Conservation (phyloP, 257 asterid genomes). For the Przewalskia tangutica region DNA sequence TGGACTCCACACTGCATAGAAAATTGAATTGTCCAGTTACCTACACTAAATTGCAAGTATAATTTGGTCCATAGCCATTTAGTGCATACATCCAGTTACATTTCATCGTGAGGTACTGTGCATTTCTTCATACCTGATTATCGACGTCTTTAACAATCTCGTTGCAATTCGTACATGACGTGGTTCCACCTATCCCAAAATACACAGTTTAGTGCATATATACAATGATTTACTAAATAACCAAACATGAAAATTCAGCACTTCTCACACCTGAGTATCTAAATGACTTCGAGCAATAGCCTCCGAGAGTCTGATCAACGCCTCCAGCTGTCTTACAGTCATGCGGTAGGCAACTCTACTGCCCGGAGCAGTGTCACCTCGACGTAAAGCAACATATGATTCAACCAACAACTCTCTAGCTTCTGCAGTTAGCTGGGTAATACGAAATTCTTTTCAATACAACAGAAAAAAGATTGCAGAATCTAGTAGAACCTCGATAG, state of each 20-base stretch:
- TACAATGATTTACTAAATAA: background rate
- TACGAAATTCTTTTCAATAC: conserved; percentile 10
- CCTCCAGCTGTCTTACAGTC: conserved; percentile 98
- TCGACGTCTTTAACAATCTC: conserved; percentile 74
- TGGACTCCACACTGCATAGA: conserved; percentile 80
- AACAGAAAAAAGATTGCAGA: background rate
- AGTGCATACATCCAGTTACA: background rate
- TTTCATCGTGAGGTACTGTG: background rate
- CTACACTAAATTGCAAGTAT: background rate
- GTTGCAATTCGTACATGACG: conserved; percentile 67
- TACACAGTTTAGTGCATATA: conserved; percentile 2
- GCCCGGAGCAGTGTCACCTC: conserved; percentile 91
- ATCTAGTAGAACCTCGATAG: background rate
- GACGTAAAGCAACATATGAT: conserved; percentile 78
- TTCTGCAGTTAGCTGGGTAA: conserved; percentile 61
- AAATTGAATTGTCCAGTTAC: conserved; percentile 4
- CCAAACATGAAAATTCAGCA: conserved; percentile 2
- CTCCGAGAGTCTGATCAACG: conserved; percentile 88
- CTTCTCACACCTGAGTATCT: conserved; percentile 49
- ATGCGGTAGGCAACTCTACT: conserved; percentile 97
- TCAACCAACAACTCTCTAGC: conserved; percentile 77
- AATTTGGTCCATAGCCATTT: background rate
- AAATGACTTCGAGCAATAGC: conserved; percentile 89
- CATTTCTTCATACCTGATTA: conserved; percentile 55
- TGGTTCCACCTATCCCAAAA: conserved; percentile 50